Base-by-base conservation (phyloP, 345 rosid species). In the Adansonia digitata region DNA sequence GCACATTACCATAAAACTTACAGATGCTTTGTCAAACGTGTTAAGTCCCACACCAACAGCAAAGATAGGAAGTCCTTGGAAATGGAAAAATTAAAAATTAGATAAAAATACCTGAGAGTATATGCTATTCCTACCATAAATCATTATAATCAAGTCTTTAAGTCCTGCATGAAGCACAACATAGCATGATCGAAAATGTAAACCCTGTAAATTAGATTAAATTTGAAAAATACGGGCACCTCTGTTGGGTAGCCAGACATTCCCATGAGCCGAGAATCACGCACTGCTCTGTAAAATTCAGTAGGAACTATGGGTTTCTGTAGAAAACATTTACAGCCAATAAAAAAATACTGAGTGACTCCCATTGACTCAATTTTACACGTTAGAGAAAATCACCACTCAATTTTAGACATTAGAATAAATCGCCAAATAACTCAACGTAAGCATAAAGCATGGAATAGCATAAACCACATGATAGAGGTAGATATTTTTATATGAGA, bases 221-320 rank as follows among this genome's bases (percentile, higher is more conserved):
- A 56, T 24, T 18, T 31, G 34, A 48, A 14, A 65, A 56, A 5
- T 37, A 70, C 39, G 34, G 72, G 77, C 77, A 95, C 99, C 94
- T 95, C 98, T 90, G 81, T 89, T 53, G 98, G 86, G 87, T 88
- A 93, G 45, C 99, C 99, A 5, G 99, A 87, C 93, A 95, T 78
- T 80, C 99, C 99, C 71, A 93, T 86, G 60, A 93, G 94, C 55
- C 91, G 97, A 48, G 98, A 91, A 82, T 95, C 96, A 13, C 98
- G 91, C 37, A 95, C 85, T 40, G 82, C 84, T 80, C 88, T 85
- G 77, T 91, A 93, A 52, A 91, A 66, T 69, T 91, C 91, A 17
- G 81, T 53, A 74, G 98, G 98, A 70, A 90, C 79, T 46, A 95
- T 93, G 40, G 99, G 97, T 85, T 86, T 95, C 99, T 95, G 90